phyloP scores from a whole-genome alignment of 192 early-diverging fungal genomes.

The Mortierella claussenii region DNA sequence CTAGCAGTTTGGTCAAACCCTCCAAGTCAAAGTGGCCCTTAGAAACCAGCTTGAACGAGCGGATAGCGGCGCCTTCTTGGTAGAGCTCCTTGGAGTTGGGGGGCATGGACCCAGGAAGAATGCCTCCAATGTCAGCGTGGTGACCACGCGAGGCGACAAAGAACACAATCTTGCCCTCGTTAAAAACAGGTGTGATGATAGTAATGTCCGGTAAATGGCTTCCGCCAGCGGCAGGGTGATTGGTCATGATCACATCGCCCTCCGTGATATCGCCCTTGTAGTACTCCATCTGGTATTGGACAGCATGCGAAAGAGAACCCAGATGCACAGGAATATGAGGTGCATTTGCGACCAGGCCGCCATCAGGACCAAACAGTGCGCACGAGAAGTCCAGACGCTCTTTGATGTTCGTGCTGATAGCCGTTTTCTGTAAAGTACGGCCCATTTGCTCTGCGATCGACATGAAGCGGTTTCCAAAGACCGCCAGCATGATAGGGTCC shows the following conservation, averaged over 20 bases:
- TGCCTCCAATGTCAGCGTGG: constrained; percentile 95
- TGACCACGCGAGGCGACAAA: constrained; percentile 96
- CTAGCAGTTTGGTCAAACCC: constrained; percentile 80
- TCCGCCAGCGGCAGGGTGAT: constrained; percentile 96
- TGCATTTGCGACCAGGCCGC: constrained; percentile 87
- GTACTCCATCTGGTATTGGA: constrained; percentile 89
- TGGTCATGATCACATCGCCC: constrained; percentile 95
- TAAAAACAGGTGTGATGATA: constrained; percentile 95
- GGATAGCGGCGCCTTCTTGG: constrained; percentile 94
- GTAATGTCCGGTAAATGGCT: constrained; percentile 97
- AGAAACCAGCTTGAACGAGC: constrained; percentile 88
- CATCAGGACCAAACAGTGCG: constrained; percentile 91
- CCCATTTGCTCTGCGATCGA: constrained; percentile 99
- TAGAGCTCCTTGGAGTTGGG: constrained; percentile 92
- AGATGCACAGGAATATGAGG: constrained; percentile 95
- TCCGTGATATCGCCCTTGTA: constrained; percentile 75
- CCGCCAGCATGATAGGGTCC: constrained; percentile 91
- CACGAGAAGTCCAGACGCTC: constrained; percentile 98
- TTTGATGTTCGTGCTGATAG: constrained; percentile 97
- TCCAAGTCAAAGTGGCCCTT: constrained; percentile 83
- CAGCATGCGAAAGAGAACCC: constrained; percentile 94
- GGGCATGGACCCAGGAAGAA: constrained; percentile 87
- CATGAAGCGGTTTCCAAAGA: constrained; percentile 98
- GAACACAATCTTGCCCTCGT: constrained; percentile 81
- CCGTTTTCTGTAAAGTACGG: constrained; percentile 91